Conservation (phyloP, 306 rosid species). For the Luffa acutangula region DNA sequence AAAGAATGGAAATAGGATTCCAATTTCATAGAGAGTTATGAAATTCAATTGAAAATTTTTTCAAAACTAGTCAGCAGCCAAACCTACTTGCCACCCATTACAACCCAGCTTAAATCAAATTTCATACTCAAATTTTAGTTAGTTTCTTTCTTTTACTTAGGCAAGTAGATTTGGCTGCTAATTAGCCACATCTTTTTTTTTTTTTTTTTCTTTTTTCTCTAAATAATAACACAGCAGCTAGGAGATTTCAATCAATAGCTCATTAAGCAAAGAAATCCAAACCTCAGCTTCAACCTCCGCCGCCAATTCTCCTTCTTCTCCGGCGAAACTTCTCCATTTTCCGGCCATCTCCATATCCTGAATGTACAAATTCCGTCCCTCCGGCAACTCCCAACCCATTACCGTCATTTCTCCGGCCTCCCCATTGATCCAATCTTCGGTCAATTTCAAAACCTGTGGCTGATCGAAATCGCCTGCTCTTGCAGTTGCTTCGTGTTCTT, state of each 20-base stretch:
- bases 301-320: slow-evolving; percentile 24
- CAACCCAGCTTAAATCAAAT: not conserved
- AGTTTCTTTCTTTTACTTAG: not conserved
- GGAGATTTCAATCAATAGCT: slow-evolving; percentile 33
- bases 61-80: not conserved
- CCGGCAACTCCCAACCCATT: slow-evolving; percentile 52
- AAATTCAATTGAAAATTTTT: not conserved
- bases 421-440: slow-evolving; percentile 48
- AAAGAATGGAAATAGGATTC: too few species aligned
- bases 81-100: not conserved
- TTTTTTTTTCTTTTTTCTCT: too few species aligned
- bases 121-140: not conserved
- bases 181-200: not conserved
- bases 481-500: slow-evolving; percentile 1
- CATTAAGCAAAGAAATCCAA: slow-evolving; percentile 32
- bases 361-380: slow-evolving; percentile 21
- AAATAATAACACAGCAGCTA: not conserved
- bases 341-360: slow-evolving; percentile 46
- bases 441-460: slow-evolving; percentile 17
- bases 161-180: not conserved
- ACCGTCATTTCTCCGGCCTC: slow-evolving; percentile 11
- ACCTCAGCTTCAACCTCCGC: slow-evolving; percentile 35
- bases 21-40: not conserved
- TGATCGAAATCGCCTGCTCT: not conserved
- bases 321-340: slow-evolving; percentile 28